These are phyloP conservation scores for Entomophthora muscae DNA, from an alignment of 371 early-diverging fungal species.

Conservation along the genomic window DNA sequence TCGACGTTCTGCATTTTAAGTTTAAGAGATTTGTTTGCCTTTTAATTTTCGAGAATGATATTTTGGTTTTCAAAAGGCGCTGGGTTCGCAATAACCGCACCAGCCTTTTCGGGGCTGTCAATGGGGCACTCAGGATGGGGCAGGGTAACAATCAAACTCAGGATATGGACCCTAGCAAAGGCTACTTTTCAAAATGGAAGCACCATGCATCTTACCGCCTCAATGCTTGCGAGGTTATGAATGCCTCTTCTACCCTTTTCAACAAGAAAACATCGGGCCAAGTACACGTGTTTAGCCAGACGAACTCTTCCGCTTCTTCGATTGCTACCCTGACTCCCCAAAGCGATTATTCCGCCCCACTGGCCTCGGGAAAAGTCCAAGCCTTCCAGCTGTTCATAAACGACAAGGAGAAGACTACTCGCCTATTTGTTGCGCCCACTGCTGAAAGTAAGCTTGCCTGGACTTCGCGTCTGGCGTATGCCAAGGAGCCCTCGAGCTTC, in stretches of 20 bases:
- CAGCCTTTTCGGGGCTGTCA: conserved; percentile 28
- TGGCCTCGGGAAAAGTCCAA: conserved; percentile 19
- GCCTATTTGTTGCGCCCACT: conserved; percentile 20
- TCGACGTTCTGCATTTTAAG: conserved; percentile 28
- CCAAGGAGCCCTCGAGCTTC: neutral
- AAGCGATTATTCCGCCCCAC: conserved; percentile 17
- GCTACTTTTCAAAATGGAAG: conserved; percentile 49
- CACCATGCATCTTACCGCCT: conserved; percentile 33
- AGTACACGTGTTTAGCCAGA: conserved; percentile 22
- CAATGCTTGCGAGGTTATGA: conserved; percentile 30
- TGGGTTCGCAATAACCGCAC: conserved; percentile 25
- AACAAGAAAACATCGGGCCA: conserved; percentile 19
- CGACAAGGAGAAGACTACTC: conserved; percentile 2
- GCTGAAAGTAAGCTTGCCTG: conserved; percentile 16
- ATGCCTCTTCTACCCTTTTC: conserved; percentile 11
- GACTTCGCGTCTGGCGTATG: conserved; percentile 18
- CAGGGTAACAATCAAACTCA: conserved; percentile 12
- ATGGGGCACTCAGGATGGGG: conserved; percentile 16
- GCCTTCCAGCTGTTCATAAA: conserved; percentile 23
- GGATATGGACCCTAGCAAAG: conserved; percentile 13
- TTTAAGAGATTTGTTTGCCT: conserved; percentile 36
- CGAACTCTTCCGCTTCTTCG: conserved; percentile 18
- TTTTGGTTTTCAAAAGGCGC: conserved; percentile 38
- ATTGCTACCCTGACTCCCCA: conserved; percentile 12
- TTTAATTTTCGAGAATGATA: conserved; percentile 33